These are phyloP conservation scores for Globisporangium emineosum DNA, from an alignment of 352 stramenopile species.

Conservation along the genomic window DNA sequence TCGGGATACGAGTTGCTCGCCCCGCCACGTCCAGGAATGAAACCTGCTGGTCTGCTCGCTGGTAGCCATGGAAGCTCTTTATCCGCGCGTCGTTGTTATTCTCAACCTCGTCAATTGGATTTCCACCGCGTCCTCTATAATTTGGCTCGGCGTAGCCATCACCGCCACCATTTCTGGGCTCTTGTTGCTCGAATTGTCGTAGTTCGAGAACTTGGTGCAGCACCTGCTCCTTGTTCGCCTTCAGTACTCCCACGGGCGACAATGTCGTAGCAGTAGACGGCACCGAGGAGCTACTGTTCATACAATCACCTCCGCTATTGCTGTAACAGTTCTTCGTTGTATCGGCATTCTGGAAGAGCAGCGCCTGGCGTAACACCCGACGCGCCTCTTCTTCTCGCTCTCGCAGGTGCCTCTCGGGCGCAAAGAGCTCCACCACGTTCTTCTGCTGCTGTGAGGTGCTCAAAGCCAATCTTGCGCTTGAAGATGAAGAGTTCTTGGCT, in stretches of 20 bases:
- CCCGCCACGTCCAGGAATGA: conserved; percentile 29
- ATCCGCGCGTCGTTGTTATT: conserved; percentile 1
- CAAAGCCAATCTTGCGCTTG: neutral
- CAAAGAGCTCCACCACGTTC: conserved; percentile 12
- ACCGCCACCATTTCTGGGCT: neutral
- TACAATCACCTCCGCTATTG: neutral
- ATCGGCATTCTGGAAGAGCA: conserved; percentile 14
- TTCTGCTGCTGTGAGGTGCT: neutral
- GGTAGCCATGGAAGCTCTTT: conserved; percentile 25
- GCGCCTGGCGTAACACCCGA: conserved; percentile 29
- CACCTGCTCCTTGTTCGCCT: conserved; percentile 7
- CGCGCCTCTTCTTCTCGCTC: conserved; percentile 38
- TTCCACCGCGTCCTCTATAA: conserved; percentile 3
- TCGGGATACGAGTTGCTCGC: conserved; percentile 23
- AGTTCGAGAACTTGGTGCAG: conserved; percentile 7
- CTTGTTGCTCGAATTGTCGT: neutral
- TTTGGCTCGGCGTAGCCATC: conserved; percentile 10
- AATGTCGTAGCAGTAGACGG: neutral
- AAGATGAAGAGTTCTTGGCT: neutral
- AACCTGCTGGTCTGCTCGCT: conserved; percentile 7
- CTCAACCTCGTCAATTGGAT: neutral
- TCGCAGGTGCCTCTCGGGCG: conserved; percentile 21
- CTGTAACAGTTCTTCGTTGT: neutral
- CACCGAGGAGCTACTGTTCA: neutral
- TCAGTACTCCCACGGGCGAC: conserved; percentile 10